Evolutionary conservation across 2,329 filamentous ascomycete species (phyloP), one percentile per base, ranked within the genome.

Genomic region (Ilyonectria robusta): DNA sequence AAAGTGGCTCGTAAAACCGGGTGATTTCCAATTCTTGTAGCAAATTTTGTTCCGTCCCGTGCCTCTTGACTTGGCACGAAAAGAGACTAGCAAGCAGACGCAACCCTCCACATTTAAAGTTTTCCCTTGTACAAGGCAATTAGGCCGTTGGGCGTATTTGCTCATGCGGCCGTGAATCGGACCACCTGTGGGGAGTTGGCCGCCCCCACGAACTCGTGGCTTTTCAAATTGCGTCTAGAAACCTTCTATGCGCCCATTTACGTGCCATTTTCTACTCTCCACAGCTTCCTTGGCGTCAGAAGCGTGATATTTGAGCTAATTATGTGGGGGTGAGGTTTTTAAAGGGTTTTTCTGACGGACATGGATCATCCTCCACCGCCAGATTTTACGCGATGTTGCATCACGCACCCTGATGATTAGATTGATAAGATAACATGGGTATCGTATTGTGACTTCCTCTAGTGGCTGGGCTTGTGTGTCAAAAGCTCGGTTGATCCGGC

Each of bases 351-450:
- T 10, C 2, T 7, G 15, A 31, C 15, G 26, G 15, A n/a, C 13
- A n/a, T 13, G 17, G 44, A 47, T 11, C 13, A 10, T 9, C 2
- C 21, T 23, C 23, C 23, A 13, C 3, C 13, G 2, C 2, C 5
- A 4, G 10, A 17, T 19, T 46, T 50, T 31, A 50, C 47, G 26
- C 47, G 26, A 50, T 50, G 26, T 11, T 50, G 47, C 47, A 50
- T 33, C 15, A 4, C 13, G 23, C 26, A 29, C 26, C 54, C n/a
- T 26, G 17, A n/a, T 46, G 23, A 56, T 56, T 40, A 58, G 55
- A 58, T 58, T 48, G 42, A 48, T 58, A 58, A 58, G 55, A 58
- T 48, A 17, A 58, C 35, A 13, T 8, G 11, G 10, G 4, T 23
- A 21, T 8, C n/a, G 9, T 23, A 21, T 13, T 23, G 21, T n/a